Evolutionary conservation across 1,284 basidiomycete species (phyloP), one percentile per base, ranked within the genome.

Genomic region (Coniferiporia weirii): DNA sequence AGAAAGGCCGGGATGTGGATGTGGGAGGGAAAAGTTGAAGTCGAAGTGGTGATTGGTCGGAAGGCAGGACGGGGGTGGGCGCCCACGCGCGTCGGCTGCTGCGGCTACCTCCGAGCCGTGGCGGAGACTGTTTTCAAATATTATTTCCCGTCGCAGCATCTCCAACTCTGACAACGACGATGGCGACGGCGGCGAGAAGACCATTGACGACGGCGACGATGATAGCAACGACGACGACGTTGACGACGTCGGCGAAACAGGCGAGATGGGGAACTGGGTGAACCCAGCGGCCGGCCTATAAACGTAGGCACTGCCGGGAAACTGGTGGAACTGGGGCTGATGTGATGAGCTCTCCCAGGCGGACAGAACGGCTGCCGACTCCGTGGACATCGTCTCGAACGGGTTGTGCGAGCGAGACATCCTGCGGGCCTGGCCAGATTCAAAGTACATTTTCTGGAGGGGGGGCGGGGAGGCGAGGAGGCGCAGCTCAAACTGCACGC

Each of bases 1-100:
- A 20, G 22, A 52, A 17, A 54, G 40, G 32, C 46, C 34, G 22
- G 52, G 57, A 51, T 53, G 57, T 15, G 52, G 57, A 51, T 53
- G 57, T 15, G 57, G 36, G 17, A 59, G 53, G 45, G 53, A 49
- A 46, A 61, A 61, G 54, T 52, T 48, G 19, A 54, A 61, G 40
- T 52, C 40, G 56, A 45, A 61, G 50, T 12, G 49, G 49, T 45
- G 38, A 20, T 59, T 38, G 50, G 57, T 27, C 50, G 57, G 32
- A 9, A 52, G 17, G 20, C 19, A 15, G 19, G 36, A 38, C 38
- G 45, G 27, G 27, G 27, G 19, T 27, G 50, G 50, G 57, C 38
- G 19, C 43, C 35, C 20, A 32, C 12, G 17, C 49, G n/a, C 38
- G 45, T n/a, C 45, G 40, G 53, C 19, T 22, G 32, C 36, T 19